phyloP scores from a whole-genome alignment of 495 filamentous ascomycete species.

The Penicillium samsonianum region DNA sequence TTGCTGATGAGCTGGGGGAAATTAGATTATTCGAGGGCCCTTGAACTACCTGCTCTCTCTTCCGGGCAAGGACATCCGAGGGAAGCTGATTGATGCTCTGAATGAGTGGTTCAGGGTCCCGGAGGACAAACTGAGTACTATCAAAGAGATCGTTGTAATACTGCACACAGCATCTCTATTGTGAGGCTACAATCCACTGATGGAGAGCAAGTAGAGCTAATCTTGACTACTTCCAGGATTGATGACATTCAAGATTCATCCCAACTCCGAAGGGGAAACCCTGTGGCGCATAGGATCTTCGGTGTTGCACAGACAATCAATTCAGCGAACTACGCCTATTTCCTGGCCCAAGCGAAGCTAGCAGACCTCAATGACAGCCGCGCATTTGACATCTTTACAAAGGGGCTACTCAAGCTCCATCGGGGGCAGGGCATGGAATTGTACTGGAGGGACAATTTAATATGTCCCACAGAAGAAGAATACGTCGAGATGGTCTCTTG shows the following conservation, averaged over 20 bases:
- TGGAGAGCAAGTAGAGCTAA: too few species aligned
- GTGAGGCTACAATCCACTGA: conserved; percentile 27
- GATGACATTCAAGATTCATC: conserved; percentile 86
- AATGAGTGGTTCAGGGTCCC: conserved; percentile 84
- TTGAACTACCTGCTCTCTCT: conserved; percentile 74
- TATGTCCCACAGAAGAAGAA: conserved; percentile 81
- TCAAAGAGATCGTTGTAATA: conserved; percentile 81
- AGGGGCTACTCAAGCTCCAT: conserved; percentile 82
- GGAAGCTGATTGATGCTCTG: conserved; percentile 76
- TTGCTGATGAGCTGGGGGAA: not conserved
- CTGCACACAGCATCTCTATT: conserved; percentile 84
- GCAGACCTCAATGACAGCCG: conserved; percentile 60
- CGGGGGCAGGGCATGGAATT: conserved; percentile 92
- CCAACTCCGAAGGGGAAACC: conserved; percentile 72
- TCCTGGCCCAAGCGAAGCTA: conserved; percentile 69
- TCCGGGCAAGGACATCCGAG: conserved; percentile 82
- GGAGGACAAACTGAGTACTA: conserved; percentile 63
- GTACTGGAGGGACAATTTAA: conserved; percentile 83
- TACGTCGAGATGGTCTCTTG: conserved; percentile 92
- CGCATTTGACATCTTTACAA: conserved; percentile 68
- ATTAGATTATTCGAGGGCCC: conserved; percentile 49
- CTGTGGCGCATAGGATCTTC: conserved; percentile 85
- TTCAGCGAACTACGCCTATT: conserved; percentile 89
- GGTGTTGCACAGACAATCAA: conserved; percentile 92
- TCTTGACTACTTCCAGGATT: conserved; percentile 44